Base-by-base conservation (phyloP, 768 basidiomycete genomes). In the Boletus patriciae region DNA sequence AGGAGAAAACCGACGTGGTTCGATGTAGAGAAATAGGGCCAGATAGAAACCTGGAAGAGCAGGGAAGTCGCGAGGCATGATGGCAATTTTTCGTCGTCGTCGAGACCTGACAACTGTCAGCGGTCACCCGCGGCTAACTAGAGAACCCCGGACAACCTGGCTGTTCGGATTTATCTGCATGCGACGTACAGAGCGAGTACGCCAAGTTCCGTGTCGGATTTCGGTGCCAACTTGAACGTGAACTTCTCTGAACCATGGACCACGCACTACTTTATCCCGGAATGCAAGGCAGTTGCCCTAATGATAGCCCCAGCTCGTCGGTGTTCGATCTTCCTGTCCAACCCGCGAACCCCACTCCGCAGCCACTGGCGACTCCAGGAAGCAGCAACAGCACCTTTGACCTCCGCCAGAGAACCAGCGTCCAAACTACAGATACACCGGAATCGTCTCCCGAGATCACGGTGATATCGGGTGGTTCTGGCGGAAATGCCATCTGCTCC, bases 381-480 rank as follows among this genome's bases (percentile, higher is more conserved):
- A 46, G 60, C 31, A n/a, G 3, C 41, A 34, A 5, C 34, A 33
- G 13, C 50, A 36, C 41, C 50, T 19, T 23, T 48, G 46, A 43
- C 57, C 38, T 60, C 40, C 52, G 31, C 21, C 25, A 42, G 29
- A 52, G 54, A 43, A 50, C 46, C n/a, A 43, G 41, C 25, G 11
- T 36, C 40, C 52, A 50, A 42, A 46, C 52, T 12, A 57, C 42
- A 50, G 57, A 50, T 50, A 33, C 55, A 8, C 46, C 48, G 19
- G 50, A 51, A 23, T 29, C 52, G 21, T 54, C 56, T 15, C 68
- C 79, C 2, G 82, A 85, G 2, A 88, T 82, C 68, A 70, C 94
- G 8, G 81, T 97, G 48, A 82, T 98, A 52, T 94, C 92, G 48
- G 94, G 94, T 0, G 94, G 94, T n/a, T 94, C 94, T 34, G 94